phyloP scores from a whole-genome alignment of 2,329 filamentous ascomycete species.

The Exserohilum turcica region DNA sequence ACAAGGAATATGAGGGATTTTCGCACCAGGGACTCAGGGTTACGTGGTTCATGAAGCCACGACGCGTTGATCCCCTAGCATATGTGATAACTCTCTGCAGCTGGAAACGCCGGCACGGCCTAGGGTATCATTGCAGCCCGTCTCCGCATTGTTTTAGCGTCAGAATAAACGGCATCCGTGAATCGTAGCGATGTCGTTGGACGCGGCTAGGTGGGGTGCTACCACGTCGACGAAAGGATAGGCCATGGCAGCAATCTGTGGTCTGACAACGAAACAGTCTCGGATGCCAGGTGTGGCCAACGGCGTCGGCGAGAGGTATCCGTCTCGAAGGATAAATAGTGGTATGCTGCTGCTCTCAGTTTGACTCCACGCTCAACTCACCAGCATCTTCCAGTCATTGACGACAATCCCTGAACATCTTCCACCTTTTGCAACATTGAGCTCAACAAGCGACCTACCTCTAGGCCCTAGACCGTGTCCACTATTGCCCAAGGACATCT shows the following conservation, averaged over 20 bases:
- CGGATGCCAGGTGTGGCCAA: conserved; percentile 33
- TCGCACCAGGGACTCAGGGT: conserved; percentile 44
- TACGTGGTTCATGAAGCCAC: conserved; percentile 54
- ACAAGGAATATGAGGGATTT: conserved; percentile 50
- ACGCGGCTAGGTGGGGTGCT: conserved; percentile 47
- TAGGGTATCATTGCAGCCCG: conserved; percentile 53
- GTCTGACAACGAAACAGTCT: conserved; percentile 40
- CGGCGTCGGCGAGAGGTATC: conserved; percentile 30
- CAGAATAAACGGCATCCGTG: conserved; percentile 49
- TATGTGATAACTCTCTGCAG: conserved; percentile 52
- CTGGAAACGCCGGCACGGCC: conserved; percentile 49
- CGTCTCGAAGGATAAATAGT: conserved; percentile 50
- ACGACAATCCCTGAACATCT: conserved; percentile 26
- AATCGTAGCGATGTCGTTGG: conserved; percentile 55
- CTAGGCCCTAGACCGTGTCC: conserved; percentile 17
- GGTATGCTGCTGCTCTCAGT: conserved; percentile 31
- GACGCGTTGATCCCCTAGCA: conserved; percentile 48
- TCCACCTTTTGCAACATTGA: conserved; percentile 40
- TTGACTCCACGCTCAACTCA: conserved; percentile 32
- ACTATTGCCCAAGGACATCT: conserved; percentile 18
- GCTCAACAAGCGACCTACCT: conserved; percentile 31
- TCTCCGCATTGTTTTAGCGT: conserved; percentile 51
- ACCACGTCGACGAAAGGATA: conserved; percentile 48
- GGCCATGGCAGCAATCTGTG: conserved; percentile 45
- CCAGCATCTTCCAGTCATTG: conserved; percentile 39